phyloP scores from a whole-genome alignment of 805 yeast genomes.

The Ogataea kodamae region DNA sequence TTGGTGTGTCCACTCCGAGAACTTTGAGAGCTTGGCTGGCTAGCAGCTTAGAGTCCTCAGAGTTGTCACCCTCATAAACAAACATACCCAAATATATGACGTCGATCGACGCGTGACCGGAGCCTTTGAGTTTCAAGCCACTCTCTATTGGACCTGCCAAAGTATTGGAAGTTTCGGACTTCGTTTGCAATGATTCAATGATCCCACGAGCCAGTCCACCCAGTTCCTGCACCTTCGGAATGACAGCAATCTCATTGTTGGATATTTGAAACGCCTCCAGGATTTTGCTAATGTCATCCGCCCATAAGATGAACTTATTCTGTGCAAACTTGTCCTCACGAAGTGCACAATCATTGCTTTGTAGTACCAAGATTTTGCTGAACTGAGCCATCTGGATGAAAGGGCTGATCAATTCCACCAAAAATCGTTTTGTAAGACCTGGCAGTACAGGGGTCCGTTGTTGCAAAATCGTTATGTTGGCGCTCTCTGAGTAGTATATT shows the following conservation, averaged over 20 bases:
- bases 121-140: constrained; percentile 1
- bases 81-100: constrained; percentile 34
- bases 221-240: constrained; percentile 13
- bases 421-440: constrained; percentile 48
- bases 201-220: constrained; percentile 11
- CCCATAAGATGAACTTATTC: constrained; percentile 23
- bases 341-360: constrained; percentile 69
- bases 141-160: constrained; percentile 1
- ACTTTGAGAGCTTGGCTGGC: constrained; percentile 38
- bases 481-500: constrained; percentile 44
- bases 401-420: constrained; percentile 48
- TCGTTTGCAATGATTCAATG: constrained; percentile 4
- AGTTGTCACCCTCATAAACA: constrained; percentile 91
- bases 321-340: constrained; percentile 19
- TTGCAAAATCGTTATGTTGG: constrained; percentile 59
- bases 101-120: constrained; percentile 6
- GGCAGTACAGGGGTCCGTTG: constrained; percentile 85
- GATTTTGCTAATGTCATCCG: constrained; percentile 21
- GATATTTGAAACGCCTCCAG: constrained; percentile 19
- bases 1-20: constrained; percentile 8
- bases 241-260: constrained; percentile 11
- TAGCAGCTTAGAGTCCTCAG: constrained; percentile 58
- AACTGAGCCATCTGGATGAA: constrained; percentile 43
- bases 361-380: constrained; percentile 50
- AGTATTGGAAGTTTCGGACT: too few relatives aligned